Conservation (phyloP, 2,329 filamentous ascomycete genomes). For the Epichloe hybrida region DNA sequence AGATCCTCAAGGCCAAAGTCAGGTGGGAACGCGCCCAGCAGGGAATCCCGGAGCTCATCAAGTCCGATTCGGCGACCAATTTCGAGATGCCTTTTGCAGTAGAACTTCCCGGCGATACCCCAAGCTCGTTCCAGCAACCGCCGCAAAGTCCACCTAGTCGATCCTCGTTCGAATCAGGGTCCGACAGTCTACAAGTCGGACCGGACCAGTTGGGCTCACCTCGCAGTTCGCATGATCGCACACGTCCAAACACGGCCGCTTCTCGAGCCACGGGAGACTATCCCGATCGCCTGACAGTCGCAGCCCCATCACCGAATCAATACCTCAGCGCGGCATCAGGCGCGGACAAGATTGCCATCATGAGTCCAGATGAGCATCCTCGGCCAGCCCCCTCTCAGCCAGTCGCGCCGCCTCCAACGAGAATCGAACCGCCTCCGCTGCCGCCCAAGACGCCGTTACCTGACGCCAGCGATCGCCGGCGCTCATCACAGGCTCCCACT, state of each 20-base stretch:
- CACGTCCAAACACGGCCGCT: conserved; percentile 21
- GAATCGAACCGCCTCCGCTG: conserved; percentile 53
- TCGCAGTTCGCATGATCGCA: conserved; percentile 35
- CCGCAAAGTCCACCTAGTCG: conserved; percentile 28
- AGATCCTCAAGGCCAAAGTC: conserved; percentile 64
- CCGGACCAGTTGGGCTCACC: conserved; percentile 29
- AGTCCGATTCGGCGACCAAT: conserved; percentile 27
- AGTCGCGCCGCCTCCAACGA: conserved; percentile 14
- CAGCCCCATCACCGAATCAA: conserved; percentile 44
- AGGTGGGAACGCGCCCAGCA: conserved; percentile 42
- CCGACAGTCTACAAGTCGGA: conserved; percentile 32
- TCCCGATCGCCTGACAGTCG: conserved; percentile 40
- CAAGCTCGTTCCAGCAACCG: conserved; percentile 23
- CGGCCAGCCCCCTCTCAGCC: conserved; percentile 22
- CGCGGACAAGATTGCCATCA: conserved; percentile 55
- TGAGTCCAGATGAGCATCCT: conserved; percentile 44
- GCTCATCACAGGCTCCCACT: conserved; percentile 14
- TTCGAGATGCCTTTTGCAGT: conserved; percentile 35
- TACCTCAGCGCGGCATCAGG: conserved; percentile 43
- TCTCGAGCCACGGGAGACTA: conserved; percentile 24
- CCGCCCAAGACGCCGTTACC: conserved; percentile 67
- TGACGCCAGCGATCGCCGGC: conserved; percentile 24
- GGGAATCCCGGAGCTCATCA: conserved; percentile 29
- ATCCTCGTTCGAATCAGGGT: conserved; percentile 43
- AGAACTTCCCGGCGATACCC: conserved; percentile 43